phyloP scores from a whole-genome alignment of 345 rosid species.

The Rhodamnia rubescens region DNA sequence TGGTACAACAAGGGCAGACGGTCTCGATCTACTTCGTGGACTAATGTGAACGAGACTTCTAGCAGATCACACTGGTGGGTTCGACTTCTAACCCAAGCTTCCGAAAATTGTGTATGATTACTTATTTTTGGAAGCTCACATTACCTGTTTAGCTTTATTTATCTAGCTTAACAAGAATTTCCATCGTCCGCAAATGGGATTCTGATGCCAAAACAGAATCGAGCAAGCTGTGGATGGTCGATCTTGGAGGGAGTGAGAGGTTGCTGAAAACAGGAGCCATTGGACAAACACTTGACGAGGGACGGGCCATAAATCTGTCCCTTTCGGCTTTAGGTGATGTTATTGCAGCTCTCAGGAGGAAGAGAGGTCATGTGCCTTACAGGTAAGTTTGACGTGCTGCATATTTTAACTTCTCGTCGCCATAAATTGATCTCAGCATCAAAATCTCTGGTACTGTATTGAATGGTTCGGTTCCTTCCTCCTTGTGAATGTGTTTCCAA shows the following conservation, averaged over 20 bases:
- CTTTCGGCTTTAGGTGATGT: slow-evolving; percentile 95
- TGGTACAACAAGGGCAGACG: slow-evolving; percentile 77
- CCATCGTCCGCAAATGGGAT: slow-evolving; percentile 49
- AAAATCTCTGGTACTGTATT: background rate
- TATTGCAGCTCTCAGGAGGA: slow-evolving; percentile 80
- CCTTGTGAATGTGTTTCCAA: background rate
- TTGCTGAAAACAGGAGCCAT: slow-evolving; percentile 71
- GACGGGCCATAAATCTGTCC: slow-evolving; percentile 82
- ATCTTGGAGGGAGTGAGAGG: slow-evolving; percentile 96
- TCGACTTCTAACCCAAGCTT: slow-evolving; percentile 3
- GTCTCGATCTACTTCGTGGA: slow-evolving; percentile 71
- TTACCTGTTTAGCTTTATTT: slow-evolving; percentile 46
- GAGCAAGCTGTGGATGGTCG: slow-evolving; percentile 95
- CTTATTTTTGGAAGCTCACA: slow-evolving; percentile 26
- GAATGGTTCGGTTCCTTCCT: slow-evolving; percentile 3
- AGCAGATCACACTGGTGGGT: slow-evolving; percentile 96
- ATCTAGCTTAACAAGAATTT: slow-evolving; percentile 82
- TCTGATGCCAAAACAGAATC: slow-evolving; percentile 37
- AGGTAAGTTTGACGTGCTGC: slow-evolving; percentile 10
- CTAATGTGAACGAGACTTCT: slow-evolving; percentile 77
- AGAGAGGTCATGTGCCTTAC: slow-evolving; percentile 85
- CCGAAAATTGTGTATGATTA: slow-evolving; percentile 2
- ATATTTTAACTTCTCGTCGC: background rate
- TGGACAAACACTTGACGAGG: slow-evolving; percentile 83
- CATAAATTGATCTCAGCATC: background rate